Percentiles rank a stretch among this genome's conserved stretches.
Conservation (phyloP, 768 basidiomycete species). For the Boletus insuetus region DNA sequence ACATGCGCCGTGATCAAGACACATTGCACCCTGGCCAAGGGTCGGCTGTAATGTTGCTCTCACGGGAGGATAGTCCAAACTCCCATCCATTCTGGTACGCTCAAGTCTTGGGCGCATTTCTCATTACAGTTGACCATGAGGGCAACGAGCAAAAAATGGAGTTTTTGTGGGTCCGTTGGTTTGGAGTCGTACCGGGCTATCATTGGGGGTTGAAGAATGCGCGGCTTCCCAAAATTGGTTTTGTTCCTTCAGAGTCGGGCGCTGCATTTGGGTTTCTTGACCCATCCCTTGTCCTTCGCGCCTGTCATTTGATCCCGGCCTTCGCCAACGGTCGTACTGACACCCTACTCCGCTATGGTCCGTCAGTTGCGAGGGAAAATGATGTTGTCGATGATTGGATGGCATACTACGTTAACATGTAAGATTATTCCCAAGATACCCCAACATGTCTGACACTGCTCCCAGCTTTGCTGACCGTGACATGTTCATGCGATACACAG, state of each 20-base stretch:
- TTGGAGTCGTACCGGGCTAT: not conserved
- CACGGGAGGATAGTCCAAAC: conserved; percentile 6
- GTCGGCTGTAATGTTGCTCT: conserved; percentile 20
- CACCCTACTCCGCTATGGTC: conserved; percentile 4
- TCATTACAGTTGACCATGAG: conserved; percentile 11
- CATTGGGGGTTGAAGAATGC: conserved; percentile 8
- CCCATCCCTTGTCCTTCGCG: conserved; percentile 13
- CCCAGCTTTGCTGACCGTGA: no score
- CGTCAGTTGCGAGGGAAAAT: not conserved
- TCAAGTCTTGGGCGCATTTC: conserved; percentile 19
- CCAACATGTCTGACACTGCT: no score
- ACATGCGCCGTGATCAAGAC: no score
- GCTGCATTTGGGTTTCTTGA: conserved; percentile 9
- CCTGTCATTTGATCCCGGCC: conserved; percentile 26
- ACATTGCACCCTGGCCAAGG: conserved; percentile 16
- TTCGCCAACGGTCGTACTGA: conserved; percentile 19
- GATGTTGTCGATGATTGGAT: conserved; percentile 5
- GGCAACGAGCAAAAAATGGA: conserved; percentile 11
- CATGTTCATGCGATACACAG: no score
- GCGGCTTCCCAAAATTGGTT: conserved; percentile 20
- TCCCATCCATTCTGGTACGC: conserved; percentile 26
- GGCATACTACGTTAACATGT: conserved; percentile 18
- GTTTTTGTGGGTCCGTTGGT: conserved; percentile 15
- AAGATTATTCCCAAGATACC: no score
- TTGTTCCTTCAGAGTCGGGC: conserved; percentile 10